phyloP scores from a whole-genome alignment of 768 basidiomycete genomes.

The Naganishia kalamii region DNA sequence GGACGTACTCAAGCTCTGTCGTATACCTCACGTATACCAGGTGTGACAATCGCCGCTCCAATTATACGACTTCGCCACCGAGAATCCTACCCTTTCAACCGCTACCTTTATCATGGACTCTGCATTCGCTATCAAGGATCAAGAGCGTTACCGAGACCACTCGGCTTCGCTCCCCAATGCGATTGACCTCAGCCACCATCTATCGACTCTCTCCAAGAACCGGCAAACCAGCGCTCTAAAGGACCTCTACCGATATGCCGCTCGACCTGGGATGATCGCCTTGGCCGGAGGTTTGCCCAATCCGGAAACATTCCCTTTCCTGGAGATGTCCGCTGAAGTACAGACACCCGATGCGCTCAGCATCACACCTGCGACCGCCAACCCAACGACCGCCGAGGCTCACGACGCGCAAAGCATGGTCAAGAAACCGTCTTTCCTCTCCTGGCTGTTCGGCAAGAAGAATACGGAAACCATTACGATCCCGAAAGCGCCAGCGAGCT shows the following conservation, averaged over 20 bases:
- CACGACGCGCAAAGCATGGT: conserved; percentile 6
- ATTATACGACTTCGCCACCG: background rate
- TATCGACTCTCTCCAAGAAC: conserved; percentile 56
- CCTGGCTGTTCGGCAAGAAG: conserved; percentile 44
- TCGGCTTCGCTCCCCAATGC: conserved; percentile 40
- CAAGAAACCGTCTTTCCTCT: conserved; percentile 32
- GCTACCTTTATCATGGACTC: conserved; percentile 32
- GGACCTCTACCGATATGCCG: conserved; percentile 58
- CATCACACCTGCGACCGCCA: conserved; percentile 43
- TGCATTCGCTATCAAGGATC: conserved; percentile 30
- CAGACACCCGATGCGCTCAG: conserved; percentile 55
- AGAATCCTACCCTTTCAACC: background rate
- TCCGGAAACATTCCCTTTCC: conserved; percentile 60
- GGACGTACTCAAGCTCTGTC: too few species aligned
- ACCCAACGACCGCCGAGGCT: background rate
- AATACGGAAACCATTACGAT: conserved; percentile 55
- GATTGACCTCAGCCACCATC: conserved; percentile 66
- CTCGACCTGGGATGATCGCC: conserved; percentile 53
- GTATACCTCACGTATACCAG: too few species aligned
- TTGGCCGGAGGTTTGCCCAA: conserved; percentile 70
- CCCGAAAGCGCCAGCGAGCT: conserved; percentile 54
- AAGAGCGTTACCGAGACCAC: conserved; percentile 3
- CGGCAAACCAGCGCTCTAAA: conserved; percentile 60
- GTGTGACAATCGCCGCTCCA: too few species aligned
- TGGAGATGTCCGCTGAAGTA: conserved; percentile 56